A percentile compares a stretch with the other conserved stretches of the same genome.
These are phyloP conservation scores for Colletotrichum chlorophyti DNA, from an alignment of 2,329 filamentous ascomycete genomes.

Conservation along the genomic window DNA sequence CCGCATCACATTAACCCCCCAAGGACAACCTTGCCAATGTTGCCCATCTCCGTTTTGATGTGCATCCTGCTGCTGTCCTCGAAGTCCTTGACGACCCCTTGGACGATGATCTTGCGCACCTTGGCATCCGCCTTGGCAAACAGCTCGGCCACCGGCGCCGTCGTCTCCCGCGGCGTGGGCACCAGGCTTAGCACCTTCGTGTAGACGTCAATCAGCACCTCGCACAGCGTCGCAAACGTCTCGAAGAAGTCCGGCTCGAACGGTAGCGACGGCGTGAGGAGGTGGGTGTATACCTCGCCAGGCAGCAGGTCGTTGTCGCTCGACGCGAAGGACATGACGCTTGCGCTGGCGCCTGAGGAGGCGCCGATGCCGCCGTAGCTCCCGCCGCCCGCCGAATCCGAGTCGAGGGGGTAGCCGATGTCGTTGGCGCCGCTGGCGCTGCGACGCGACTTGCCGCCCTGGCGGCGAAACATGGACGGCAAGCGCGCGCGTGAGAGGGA, in stretches of 20 bases:
- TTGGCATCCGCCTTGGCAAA: slow-evolving; percentile 90
- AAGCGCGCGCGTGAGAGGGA: slow-evolving; percentile 80
- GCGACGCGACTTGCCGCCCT: slow-evolving; percentile 62
- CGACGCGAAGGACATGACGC: slow-evolving; percentile 63
- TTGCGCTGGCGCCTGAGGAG: slow-evolving; percentile 42
- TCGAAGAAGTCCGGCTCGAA: slow-evolving; percentile 98
- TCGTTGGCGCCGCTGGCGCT: slow-evolving; percentile 56
- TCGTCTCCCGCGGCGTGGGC: slow-evolving; percentile 76
- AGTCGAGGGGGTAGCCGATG: slow-evolving; percentile 37
- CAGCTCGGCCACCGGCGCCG: slow-evolving; percentile 75
- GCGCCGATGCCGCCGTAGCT: slow-evolving; percentile 33
- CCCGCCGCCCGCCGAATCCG: slow-evolving; percentile 36
- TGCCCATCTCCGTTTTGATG: slow-evolving; percentile 81
- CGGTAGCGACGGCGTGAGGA: slow-evolving; percentile 89
- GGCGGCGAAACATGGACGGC: slow-evolving; percentile 82
- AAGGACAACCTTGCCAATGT: slow-evolving; percentile 86
- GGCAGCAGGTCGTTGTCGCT: slow-evolving; percentile 73
- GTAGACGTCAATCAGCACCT: slow-evolving; percentile 94
- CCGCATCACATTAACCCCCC: slow-evolving; percentile 75
- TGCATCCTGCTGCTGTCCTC: slow-evolving; percentile 83
- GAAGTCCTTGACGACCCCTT: slow-evolving; percentile 88
- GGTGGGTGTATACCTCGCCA: slow-evolving; percentile 85
- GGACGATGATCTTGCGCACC: slow-evolving; percentile 87
- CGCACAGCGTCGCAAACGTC: slow-evolving; percentile 94
- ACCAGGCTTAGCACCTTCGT: slow-evolving; percentile 78